These are phyloP conservation scores for Fusarium sarcochroum DNA, from an alignment of 2,329 filamentous ascomycete genomes.

Conservation along the genomic window DNA sequence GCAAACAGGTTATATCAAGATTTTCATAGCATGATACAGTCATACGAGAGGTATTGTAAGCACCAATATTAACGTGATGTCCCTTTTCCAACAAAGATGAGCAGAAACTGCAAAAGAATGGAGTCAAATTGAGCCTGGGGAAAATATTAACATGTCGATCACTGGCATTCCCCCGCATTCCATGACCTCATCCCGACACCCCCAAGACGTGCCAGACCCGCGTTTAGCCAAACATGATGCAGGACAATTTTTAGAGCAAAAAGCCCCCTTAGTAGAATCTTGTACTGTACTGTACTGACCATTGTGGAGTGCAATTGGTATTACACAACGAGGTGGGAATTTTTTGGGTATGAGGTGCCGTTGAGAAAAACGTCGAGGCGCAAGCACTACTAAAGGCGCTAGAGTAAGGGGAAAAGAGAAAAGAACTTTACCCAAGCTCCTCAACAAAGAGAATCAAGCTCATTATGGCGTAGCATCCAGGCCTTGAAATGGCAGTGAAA, in stretches of 20 bases:
- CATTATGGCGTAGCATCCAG: constrained; percentile 34
- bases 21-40: background rate
- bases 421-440: constrained; percentile 19
- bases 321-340: constrained; percentile 9
- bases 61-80: constrained; percentile 10
- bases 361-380: constrained; percentile 38
- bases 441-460: constrained; percentile 38
- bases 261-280: constrained; percentile 29
- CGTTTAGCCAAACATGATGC: constrained; percentile 41
- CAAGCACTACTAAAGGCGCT: constrained; percentile 19
- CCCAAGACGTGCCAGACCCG: constrained; percentile 44
- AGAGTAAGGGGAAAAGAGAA: constrained; percentile 14
- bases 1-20: constrained; percentile 17
- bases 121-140: constrained; percentile 21
- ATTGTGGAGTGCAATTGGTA: constrained; percentile 3
- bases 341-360: constrained; percentile 30
- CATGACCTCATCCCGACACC: constrained; percentile 53
- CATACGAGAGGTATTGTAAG: constrained; percentile 3
- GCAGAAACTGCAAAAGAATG: constrained; percentile 14
- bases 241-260: constrained; percentile 16
- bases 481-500: constrained; percentile 40
- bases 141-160: constrained; percentile 31
- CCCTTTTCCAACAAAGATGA: constrained; percentile 15
- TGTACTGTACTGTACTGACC: constrained; percentile 12
- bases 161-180: constrained; percentile 52